phyloP scores from a whole-genome alignment of 176 grass and related monocot genomes.

The Lolium multiflorum region DNA sequence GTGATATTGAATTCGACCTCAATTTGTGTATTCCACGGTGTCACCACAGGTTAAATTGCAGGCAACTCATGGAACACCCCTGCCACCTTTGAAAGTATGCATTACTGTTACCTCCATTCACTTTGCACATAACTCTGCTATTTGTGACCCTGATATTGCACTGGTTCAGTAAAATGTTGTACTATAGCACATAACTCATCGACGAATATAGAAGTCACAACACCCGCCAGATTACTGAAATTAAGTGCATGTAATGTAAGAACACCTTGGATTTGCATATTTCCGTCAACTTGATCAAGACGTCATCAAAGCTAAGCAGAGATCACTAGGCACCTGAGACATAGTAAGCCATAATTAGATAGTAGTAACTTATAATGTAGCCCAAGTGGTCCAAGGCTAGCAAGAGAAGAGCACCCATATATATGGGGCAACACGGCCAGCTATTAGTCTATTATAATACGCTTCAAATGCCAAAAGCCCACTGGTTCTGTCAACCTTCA shows the following conservation, averaged over 20 bases:
- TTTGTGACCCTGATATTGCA: too few species aligned
- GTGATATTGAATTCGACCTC: too few species aligned
- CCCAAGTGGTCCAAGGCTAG: background rate
- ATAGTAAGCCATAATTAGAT: background rate
- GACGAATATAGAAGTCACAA: too few species aligned
- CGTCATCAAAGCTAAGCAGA: background rate
- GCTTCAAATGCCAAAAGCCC: background rate
- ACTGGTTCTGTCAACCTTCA: background rate
- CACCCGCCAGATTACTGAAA: background rate
- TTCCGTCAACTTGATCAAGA: background rate
- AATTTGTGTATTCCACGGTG: too few species aligned
- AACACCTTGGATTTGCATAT: background rate
- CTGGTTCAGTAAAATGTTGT: too few species aligned
- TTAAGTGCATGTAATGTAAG: background rate
- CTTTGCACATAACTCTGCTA: background rate
- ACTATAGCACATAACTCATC: too few species aligned
- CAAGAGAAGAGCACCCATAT: background rate
- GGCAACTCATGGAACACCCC: too few species aligned
- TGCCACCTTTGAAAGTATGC: too few species aligned
- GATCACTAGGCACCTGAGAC: background rate
- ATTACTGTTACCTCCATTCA: background rate
- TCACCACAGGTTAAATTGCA: too few species aligned
- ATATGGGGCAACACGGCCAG: background rate
- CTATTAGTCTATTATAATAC: background rate
- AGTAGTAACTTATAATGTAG: background rate